Evolutionary conservation across 306 rosid species (phyloP).

Genomic region (Sesbania bispinosa): DNA sequence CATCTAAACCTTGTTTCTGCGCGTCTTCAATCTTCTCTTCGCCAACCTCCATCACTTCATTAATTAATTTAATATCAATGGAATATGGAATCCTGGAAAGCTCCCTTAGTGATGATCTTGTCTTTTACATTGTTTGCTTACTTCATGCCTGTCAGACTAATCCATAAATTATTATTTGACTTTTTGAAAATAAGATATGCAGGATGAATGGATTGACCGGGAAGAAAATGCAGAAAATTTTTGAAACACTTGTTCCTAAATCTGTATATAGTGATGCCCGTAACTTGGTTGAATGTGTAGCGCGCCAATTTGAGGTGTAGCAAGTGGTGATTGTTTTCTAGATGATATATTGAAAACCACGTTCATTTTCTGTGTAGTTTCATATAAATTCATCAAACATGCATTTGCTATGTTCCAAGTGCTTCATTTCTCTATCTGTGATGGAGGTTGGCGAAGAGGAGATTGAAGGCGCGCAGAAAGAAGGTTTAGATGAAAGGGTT

Average conservation of each 20-base stretch:
- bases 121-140: constrained; percentile 20
- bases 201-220: constrained; percentile 98
- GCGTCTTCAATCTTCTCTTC: too few species aligned
- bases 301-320: too few species aligned
- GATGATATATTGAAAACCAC: background rate
- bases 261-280: constrained; percentile 70
- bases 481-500: too few species aligned
- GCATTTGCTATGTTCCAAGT: background rate
- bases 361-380: constrained; percentile 6
- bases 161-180: constrained; percentile 47
- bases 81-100: constrained; percentile 5
- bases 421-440: too few species aligned
- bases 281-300: constrained; percentile 83
- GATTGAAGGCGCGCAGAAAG: too few species aligned
- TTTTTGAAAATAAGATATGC: constrained; percentile 58
- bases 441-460: too few species aligned
- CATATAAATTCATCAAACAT: background rate
- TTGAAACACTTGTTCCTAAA: constrained; percentile 76
- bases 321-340: constrained; percentile 1
- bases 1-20: too few species aligned
- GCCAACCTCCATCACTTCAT: too few species aligned
- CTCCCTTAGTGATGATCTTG: background rate
- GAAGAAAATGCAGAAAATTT: constrained; percentile 84
- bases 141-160: constrained; percentile 33
- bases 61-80: constrained; percentile 9